Evolutionary conservation across 1,284 basidiomycete species (phyloP).

Genomic region (Marasmius fiardii): DNA sequence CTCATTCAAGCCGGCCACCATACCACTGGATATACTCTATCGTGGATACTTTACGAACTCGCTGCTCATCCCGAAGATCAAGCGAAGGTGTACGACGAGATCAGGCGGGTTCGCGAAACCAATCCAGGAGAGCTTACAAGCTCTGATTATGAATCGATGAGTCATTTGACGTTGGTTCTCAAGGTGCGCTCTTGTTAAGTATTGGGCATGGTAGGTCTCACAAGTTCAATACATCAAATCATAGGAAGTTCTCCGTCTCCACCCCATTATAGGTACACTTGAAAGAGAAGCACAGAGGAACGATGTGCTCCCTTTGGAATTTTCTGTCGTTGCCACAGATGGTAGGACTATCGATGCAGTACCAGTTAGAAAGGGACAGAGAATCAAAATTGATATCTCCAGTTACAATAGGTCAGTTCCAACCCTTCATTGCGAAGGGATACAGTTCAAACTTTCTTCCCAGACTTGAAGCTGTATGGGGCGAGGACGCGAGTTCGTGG

Average conservation of each 20-base stretch:
- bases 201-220: neutral
- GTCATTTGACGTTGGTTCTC: conserved; percentile 11
- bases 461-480: neutral
- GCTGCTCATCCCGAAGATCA: conserved; percentile 21
- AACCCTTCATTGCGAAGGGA: neutral
- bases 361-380: neutral
- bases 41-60: conserved; percentile 25
- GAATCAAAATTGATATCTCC: neutral
- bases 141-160: conserved; percentile 16
- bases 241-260: conserved; percentile 1
- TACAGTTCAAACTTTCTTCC: neutral
- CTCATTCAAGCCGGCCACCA: conserved; percentile 22
- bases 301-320: neutral
- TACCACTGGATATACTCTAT: conserved; percentile 20
- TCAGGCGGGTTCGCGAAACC: conserved; percentile 7
- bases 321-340: neutral
- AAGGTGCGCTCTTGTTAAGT: conserved; percentile 9
- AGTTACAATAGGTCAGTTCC: neutral
- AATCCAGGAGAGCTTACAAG: neutral
- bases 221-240: neutral
- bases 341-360: neutral
- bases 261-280: neutral
- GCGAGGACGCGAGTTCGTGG: neutral
- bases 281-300: neutral
- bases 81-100: conserved; percentile 17